Evolutionary conservation across 177 flowering plant genomes (phyloP), one percentile per base, ranked within the genome.

Genomic region (Telopea speciosissima): DNA sequence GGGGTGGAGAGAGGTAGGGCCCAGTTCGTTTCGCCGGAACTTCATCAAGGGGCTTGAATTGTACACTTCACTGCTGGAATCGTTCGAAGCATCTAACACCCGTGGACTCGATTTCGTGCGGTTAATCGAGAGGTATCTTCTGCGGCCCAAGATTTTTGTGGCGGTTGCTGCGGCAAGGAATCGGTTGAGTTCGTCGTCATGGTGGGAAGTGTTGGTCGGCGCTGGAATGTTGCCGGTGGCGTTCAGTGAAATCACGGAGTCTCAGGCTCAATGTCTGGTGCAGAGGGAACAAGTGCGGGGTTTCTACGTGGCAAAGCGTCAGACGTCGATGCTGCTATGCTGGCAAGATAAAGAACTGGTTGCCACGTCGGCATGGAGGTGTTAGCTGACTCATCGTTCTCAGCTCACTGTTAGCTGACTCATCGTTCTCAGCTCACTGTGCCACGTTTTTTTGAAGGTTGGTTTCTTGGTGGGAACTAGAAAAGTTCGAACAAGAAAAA

Each of bases 281-380:
- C 80, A 78, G 78, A 77, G 87, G 73, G 79, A 83, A 60, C 78
- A 86, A 44, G 77, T 83, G 54, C 77, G 81, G 52, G 89, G 88
- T 0, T 88, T 88, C 80, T 84, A 82, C 62, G 85, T 86, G 76
- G 90, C 83, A 56, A 91, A 81, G 73, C 78, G 88, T 4, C 84
- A 88, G 63, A 78, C 83, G 0, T 83, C 85, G 74, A 78, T 93
- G 79, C 74, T 89, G 79, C 88, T 93, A 17, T 84, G 92, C 81
- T 93, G 97, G 97, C 92, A 86, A 23, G 85, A 81, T 25, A 77
- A 82, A 72, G 87, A 87, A 66, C 80, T 93, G 28, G 80, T 93
- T 62, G 81, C 95, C 78, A 89, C 88, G 79, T 89, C 97, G 24
- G 95, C 90, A 2, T 93, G 98, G 98, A 84, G 87, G 86, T 89